Conservation (phyloP, 495 filamentous ascomycete species). For the Staphylotrichum longicolle region DNA sequence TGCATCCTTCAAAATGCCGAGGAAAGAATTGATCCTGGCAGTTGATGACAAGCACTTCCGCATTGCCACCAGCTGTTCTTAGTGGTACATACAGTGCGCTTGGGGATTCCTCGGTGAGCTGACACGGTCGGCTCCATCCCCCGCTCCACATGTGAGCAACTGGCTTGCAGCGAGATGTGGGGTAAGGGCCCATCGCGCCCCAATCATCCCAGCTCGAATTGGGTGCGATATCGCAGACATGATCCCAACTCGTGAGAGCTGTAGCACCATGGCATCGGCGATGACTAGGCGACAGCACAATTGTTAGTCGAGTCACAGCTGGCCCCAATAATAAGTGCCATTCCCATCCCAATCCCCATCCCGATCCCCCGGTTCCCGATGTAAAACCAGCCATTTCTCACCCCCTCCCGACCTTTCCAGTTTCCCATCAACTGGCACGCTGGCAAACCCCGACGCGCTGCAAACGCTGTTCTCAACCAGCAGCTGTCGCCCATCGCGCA, state of each 20-base stretch:
- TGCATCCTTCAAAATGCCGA: no score
- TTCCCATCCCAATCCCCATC: neutral
- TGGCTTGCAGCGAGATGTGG: conserved; percentile 8
- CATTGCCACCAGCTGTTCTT: no score
- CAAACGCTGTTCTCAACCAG: neutral
- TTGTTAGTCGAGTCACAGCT: neutral
- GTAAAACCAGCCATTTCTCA: neutral
- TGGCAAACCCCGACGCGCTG: neutral
- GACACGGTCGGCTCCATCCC: neutral
- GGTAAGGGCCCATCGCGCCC: neutral
- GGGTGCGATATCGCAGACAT: conserved; percentile 17
- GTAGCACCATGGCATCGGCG: conserved; percentile 6
- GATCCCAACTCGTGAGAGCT: conserved; percentile 5
- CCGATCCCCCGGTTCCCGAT: neutral
- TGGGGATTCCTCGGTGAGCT: no score
- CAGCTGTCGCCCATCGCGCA: conserved; percentile 27
- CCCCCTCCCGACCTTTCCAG: neutral
- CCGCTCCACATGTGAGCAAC: conserved; percentile 6
- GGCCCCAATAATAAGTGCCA: neutral
- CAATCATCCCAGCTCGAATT: conserved; percentile 3
- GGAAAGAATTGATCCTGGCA: no score
- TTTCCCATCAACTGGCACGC: neutral
- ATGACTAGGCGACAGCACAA: neutral
- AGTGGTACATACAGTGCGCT: no score
- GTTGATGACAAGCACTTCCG: no score